A percentile compares a stretch with the other conserved stretches of the same genome.
Conservation (phyloP, 2,329 filamentous ascomycete genomes). For the Talaromyces verruculosus region DNA sequence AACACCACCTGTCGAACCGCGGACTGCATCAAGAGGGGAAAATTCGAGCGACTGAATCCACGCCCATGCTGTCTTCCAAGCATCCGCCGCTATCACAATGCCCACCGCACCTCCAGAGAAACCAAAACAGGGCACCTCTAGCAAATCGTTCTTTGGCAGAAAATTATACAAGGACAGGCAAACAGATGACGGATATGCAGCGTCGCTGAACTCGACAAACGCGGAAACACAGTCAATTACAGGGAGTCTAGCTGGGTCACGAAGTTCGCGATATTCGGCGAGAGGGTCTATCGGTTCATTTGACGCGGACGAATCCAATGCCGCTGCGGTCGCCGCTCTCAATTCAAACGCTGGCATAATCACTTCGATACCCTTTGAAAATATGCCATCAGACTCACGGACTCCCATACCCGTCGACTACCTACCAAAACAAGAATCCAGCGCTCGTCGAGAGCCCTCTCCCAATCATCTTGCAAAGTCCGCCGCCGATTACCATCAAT, state of each 20-base stretch:
- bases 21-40: background rate
- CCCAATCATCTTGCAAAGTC: conserved; percentile 82
- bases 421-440: conserved; percentile 63
- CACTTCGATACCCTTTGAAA: conserved; percentile 84
- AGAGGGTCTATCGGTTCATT: conserved; percentile 71
- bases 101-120: conserved; percentile 67
- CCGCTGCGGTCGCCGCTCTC: conserved; percentile 62
- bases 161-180: conserved; percentile 70
- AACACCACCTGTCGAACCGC: background rate
- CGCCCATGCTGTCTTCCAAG: conserved; percentile 26
- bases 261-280: conserved; percentile 70
- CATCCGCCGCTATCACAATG: conserved; percentile 44
- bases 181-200: conserved; percentile 63
- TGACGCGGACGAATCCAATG: conserved; percentile 62
- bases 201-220: conserved; percentile 54
- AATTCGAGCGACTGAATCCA: conserved; percentile 21
- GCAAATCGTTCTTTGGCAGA: conserved; percentile 84
- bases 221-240: conserved; percentile 49
- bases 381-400: conserved; percentile 62
- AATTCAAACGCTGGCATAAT: conserved; percentile 79
- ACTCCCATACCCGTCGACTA: conserved; percentile 73
- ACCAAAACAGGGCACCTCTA: conserved; percentile 76
- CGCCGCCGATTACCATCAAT: conserved; percentile 81
- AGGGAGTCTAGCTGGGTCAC: conserved; percentile 62
- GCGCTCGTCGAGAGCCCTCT: conserved; percentile 66